Evolutionary conservation across 164 flowering plant genomes (phyloP).

Genomic region (Vitis rotundifolia): DNA sequence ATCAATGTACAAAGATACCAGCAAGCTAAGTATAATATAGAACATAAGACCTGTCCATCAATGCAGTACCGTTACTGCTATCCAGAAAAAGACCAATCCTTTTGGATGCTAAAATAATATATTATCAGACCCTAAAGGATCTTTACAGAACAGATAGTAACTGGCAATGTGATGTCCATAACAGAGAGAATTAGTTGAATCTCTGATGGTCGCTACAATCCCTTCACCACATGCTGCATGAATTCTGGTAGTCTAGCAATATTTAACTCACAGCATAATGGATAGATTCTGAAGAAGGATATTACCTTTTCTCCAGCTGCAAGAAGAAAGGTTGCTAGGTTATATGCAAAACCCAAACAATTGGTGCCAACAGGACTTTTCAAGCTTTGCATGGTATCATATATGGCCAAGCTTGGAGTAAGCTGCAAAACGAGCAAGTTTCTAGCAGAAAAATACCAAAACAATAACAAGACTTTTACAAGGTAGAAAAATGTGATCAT

Average conservation of each 20-base stretch:
- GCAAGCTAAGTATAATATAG: background rate
- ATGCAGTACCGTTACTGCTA: no score
- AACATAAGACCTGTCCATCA: background rate
- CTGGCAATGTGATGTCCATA: background rate
- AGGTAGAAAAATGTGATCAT: background rate
- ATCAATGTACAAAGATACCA: background rate
- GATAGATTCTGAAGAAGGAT: background rate
- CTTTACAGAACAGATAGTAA: background rate
- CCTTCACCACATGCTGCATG: background rate
- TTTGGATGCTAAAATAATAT: background rate
- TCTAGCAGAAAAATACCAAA: background rate
- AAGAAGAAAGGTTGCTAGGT: constrained; percentile 78
- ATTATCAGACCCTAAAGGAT: background rate
- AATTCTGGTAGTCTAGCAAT: background rate
- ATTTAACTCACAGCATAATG: background rate
- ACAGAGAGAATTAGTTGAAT: background rate
- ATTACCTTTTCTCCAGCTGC: constrained; percentile 92
- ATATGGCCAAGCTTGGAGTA: constrained; percentile 80
- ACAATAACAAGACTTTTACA: background rate
- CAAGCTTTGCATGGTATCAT: constrained; percentile 88
- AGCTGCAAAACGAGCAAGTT: constrained; percentile 51
- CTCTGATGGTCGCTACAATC: no score
- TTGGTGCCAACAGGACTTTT: constrained; percentile 79
- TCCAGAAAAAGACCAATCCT: no score
- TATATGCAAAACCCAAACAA: constrained; percentile 72